Conservation (phyloP, 1,139 yeast genomes). For the Kodamaea plutei region DNA sequence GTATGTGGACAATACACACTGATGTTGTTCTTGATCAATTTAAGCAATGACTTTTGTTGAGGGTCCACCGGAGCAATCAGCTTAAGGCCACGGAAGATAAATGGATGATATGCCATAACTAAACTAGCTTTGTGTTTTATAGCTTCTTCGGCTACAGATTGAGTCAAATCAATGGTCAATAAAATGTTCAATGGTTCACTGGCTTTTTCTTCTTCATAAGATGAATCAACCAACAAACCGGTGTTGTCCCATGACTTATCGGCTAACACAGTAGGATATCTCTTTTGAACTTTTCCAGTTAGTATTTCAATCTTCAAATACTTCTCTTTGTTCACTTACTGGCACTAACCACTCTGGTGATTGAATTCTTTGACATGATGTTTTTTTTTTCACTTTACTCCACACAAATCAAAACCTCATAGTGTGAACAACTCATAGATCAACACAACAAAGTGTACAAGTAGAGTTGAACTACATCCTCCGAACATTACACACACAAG, state of each 20-base stretch:
- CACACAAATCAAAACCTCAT: no score
- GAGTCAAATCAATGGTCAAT: slow-evolving; percentile 81
- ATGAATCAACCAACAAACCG: slow-evolving; percentile 74
- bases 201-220: slow-evolving; percentile 19
- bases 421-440: no score
- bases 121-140: slow-evolving; percentile 46
- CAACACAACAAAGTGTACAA: no score
- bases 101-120: slow-evolving; percentile 90
- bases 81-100: slow-evolving; percentile 86
- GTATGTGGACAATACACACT: slow-evolving; percentile 96
- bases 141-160: slow-evolving; percentile 83
- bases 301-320: slow-evolving; percentile 8
- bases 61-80: slow-evolving; percentile 65
- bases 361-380: slow-evolving; percentile 34
- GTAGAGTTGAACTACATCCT: no score
- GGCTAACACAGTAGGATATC: slow-evolving; percentile 72
- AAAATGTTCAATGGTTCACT: slow-evolving; percentile 44
- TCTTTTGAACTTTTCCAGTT: slow-evolving; percentile 48
- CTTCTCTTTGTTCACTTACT: slow-evolving; percentile 21
- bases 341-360: slow-evolving; percentile 45
- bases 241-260: slow-evolving; percentile 93
- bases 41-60: slow-evolving; percentile 74
- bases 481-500: no score
- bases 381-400: no score
- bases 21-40: slow-evolving; percentile 68